A percentile compares a stretch with the other conserved stretches of the same genome.
These are phyloP conservation scores for Calycina herbarum DNA, from an alignment of 2,329 filamentous ascomycete species.

Conservation along the genomic window DNA sequence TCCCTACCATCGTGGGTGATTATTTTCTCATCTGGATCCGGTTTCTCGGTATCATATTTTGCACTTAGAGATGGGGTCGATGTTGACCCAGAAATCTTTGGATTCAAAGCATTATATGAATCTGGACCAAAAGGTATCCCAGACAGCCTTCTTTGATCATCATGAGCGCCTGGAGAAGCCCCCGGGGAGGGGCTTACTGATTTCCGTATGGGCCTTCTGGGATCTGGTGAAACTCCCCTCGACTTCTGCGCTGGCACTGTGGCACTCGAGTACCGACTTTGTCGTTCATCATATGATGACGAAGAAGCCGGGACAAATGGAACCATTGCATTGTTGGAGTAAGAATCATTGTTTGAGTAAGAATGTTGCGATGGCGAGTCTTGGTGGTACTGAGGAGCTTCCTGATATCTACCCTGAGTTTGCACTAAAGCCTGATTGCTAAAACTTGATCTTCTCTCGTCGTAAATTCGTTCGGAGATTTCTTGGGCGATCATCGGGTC, in stretches of 20 bases:
- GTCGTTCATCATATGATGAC: conserved; percentile 33
- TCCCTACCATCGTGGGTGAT: conserved; percentile 74
- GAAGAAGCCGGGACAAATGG: conserved; percentile 30
- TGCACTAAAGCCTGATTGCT: conserved; percentile 39
- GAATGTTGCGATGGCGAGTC: conserved; percentile 23
- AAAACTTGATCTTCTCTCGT: conserved; percentile 54
- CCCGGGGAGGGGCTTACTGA: conserved; percentile 71
- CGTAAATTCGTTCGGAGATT: conserved; percentile 57
- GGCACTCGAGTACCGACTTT: conserved; percentile 29
- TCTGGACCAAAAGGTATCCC: conserved; percentile 73
- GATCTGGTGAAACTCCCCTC: conserved; percentile 33
- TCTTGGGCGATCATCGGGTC: conserved; percentile 57
- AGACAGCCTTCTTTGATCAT: conserved; percentile 52
- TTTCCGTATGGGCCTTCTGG: conserved; percentile 58
- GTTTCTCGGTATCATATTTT: conserved; percentile 35
- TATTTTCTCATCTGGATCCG: conserved; percentile 66
- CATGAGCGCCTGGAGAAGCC: conserved; percentile 37
- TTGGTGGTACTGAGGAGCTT: conserved; percentile 31
- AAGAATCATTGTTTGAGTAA: conserved; percentile 21
- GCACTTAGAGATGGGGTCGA: conserved; percentile 32
- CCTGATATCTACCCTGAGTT: conserved; percentile 42
- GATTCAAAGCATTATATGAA: conserved; percentile 73
- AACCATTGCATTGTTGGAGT: conserved; percentile 28
- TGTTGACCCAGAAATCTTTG: conserved; percentile 43
- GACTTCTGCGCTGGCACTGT: conserved; percentile 37